These are phyloP conservation scores for Neospermospora avenae DNA, from an alignment of 2,329 filamentous ascomycete species.

Conservation along the genomic window DNA sequence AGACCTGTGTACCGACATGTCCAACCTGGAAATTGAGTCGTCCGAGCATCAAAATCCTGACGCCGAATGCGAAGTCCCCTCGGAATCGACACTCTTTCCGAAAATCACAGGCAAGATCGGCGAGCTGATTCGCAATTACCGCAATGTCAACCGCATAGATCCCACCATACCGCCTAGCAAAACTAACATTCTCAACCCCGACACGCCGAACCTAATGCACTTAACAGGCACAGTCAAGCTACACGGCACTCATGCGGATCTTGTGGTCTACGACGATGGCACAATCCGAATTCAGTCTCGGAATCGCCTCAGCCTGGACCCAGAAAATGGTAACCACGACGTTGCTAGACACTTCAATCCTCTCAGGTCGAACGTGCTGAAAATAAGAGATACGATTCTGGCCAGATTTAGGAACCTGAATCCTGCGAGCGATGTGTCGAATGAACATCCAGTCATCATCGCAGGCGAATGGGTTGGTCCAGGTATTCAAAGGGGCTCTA, in stretches of 20 bases:
- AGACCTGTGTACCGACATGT: neutral
- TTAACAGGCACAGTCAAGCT: constrained; percentile 28
- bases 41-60: neutral
- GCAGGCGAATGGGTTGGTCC: constrained; percentile 29
- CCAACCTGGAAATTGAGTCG: neutral
- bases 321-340: constrained; percentile 9
- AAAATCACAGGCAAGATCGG: constrained; percentile 21
- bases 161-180: neutral
- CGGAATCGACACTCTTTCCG: constrained; percentile 18
- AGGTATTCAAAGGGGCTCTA: constrained; percentile 22
- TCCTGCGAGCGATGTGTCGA: neutral
- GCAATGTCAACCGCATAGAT: neutral
- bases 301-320: constrained; percentile 14
- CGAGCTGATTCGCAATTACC: constrained; percentile 14
- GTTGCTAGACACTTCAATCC: constrained; percentile 13
- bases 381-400: constrained; percentile 7
- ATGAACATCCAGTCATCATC: constrained; percentile 22
- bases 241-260: constrained; percentile 27
- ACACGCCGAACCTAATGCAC: neutral
- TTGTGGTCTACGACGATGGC: constrained; percentile 19
- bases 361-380: constrained; percentile 5
- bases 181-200: neutral
- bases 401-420: constrained; percentile 16
- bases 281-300: constrained; percentile 22
- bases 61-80: neutral